Percentiles rank a stretch among this genome's conserved stretches.
Conservation (phyloP, 2,329 filamentous ascomycete genomes). For the Ceratocystis papillata region DNA sequence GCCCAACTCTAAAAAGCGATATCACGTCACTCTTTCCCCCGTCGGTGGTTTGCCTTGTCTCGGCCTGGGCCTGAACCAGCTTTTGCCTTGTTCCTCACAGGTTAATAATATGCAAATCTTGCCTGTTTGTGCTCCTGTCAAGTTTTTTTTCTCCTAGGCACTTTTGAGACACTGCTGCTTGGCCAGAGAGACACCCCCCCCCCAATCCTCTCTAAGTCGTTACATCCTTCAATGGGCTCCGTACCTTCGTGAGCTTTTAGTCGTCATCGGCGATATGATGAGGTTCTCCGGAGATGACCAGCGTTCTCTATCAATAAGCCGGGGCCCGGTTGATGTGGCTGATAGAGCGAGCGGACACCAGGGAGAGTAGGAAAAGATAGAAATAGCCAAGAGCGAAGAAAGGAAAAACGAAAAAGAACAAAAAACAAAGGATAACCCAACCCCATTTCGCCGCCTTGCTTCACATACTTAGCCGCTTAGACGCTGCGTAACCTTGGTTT, state of each 20-base stretch:
- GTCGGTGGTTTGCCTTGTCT: background rate
- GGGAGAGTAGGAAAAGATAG: background rate
- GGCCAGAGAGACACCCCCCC: background rate
- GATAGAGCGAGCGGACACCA: background rate
- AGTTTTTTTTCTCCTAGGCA: background rate
- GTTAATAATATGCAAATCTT: background rate
- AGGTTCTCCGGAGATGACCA: background rate
- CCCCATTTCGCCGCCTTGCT: background rate
- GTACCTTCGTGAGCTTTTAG: background rate
- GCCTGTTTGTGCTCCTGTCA: constrained; percentile 1
- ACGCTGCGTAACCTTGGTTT: background rate
- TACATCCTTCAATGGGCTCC: background rate
- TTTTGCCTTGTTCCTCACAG: background rate
- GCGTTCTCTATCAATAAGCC: background rate
- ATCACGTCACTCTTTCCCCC: background rate
- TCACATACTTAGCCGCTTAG: background rate
- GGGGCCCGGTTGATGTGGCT: background rate
- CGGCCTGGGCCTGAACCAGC: background rate
- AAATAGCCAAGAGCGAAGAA: no score
- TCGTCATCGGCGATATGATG: background rate
- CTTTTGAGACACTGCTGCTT: background rate
- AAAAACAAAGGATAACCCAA: no score
- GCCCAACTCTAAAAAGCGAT: background rate
- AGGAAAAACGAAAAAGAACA: no score
- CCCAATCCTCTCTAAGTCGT: background rate